phyloP scores from a whole-genome alignment of 2,329 filamentous ascomycete genomes.

The Helotiales sp. region DNA sequence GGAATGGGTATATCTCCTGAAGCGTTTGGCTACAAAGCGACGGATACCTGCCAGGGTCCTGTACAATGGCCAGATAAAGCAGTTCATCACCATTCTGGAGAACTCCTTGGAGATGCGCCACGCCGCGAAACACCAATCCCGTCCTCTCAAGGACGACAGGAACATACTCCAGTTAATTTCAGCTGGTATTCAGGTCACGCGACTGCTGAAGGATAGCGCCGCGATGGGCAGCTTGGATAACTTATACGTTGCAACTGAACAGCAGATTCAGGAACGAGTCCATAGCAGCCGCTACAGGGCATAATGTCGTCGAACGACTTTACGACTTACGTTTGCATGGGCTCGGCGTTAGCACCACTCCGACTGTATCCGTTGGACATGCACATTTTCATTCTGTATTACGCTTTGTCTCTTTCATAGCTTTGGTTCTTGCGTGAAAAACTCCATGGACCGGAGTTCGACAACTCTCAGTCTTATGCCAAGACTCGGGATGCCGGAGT shows the following conservation, averaged over 20 bases:
- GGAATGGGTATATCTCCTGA: constrained; percentile 88
- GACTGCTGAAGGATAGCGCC: constrained; percentile 81
- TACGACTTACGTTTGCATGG: constrained; percentile 33
- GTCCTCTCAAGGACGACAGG: constrained; percentile 84
- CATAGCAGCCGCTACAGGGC: constrained; percentile 41
- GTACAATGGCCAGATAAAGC: constrained; percentile 90
- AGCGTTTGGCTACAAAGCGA: constrained; percentile 83
- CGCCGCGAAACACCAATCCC: constrained; percentile 80
- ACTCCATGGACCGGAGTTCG: constrained; percentile 5
- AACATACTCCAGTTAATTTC: constrained; percentile 88
- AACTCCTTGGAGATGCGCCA: constrained; percentile 89
- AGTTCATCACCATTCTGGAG: constrained; percentile 85
- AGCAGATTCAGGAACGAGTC: constrained; percentile 72
- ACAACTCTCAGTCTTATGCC: not conserved
- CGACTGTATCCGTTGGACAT: constrained; percentile 15
- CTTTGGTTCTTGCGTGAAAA: not conserved
- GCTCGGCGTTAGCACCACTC: constrained; percentile 19
- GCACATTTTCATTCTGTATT: constrained; percentile 8
- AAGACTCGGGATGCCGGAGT: constrained; percentile 3
- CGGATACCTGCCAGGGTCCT: constrained; percentile 82
- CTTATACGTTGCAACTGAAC: constrained; percentile 82
- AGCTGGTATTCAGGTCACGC: constrained; percentile 84
- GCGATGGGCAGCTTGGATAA: constrained; percentile 73
- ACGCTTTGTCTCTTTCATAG: not conserved
- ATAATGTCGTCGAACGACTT: constrained; percentile 27